Evolutionary conservation across 2,329 filamentous ascomycete species (phyloP).

Genomic region (Aspergillus calidoustus): DNA sequence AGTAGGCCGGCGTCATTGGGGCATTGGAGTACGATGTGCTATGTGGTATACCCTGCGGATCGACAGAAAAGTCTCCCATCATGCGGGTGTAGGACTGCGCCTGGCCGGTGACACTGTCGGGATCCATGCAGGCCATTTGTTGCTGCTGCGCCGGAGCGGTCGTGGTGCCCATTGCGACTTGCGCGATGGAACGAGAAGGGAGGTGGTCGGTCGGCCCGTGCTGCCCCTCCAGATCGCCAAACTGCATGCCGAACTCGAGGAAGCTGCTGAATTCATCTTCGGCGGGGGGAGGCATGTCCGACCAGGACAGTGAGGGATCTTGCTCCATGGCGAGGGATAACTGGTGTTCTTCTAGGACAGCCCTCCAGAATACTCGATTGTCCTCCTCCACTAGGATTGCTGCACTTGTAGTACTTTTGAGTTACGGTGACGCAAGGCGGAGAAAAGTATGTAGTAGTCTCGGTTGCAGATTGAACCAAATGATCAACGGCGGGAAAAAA

Average conservation of each 20-base stretch:
- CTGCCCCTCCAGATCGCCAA: constrained; percentile 48
- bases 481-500: constrained; percentile 1
- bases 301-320: constrained; percentile 32
- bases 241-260: constrained; percentile 54
- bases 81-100: constrained; percentile 33
- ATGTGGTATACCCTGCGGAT: constrained; percentile 32
- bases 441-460: neutral
- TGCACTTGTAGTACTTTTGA: constrained; percentile 2
- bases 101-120: constrained; percentile 30
- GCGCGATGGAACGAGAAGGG: constrained; percentile 37
- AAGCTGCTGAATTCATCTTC: constrained; percentile 56
- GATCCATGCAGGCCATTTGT: constrained; percentile 32
- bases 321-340: constrained; percentile 40
- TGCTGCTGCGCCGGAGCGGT: constrained; percentile 32
- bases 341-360: neutral
- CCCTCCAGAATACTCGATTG: neutral
- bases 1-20: constrained; percentile 38
- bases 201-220: constrained; percentile 43
- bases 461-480: neutral
- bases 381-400: neutral
- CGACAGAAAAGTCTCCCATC: constrained; percentile 44
- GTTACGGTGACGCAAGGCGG: constrained; percentile 7
- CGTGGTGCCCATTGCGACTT: constrained; percentile 40
- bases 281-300: constrained; percentile 43
- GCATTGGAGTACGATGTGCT: constrained; percentile 37